phyloP scores from a whole-genome alignment of 108 stramenopile species.

The Cyclotella atomus region DNA sequence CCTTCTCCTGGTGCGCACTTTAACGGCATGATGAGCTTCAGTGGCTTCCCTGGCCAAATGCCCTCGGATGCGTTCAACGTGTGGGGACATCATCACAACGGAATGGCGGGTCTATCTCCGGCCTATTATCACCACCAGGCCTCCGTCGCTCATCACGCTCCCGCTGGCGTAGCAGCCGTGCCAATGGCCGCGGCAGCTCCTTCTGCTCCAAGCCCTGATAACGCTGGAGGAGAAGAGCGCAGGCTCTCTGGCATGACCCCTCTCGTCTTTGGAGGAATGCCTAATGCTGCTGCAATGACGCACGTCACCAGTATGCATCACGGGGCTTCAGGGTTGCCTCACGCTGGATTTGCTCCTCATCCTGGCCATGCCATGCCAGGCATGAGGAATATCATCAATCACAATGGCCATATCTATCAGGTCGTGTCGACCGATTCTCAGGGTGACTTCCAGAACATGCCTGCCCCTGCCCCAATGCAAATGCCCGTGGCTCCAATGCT shows the following conservation, averaged over 20 bases:
- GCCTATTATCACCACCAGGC: not conserved
- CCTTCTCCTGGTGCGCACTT: not conserved
- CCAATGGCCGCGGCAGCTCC: not conserved
- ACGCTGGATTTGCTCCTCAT: slow-evolving; percentile 1
- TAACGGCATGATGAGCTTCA: not conserved
- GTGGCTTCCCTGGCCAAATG: not conserved
- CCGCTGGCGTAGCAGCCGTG: not conserved
- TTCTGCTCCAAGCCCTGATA: not conserved
- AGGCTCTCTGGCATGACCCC: slow-evolving; percentile 40
- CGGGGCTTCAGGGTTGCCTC: not conserved
- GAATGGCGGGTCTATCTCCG: not conserved
- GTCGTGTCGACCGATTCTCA: slow-evolving; percentile 36
- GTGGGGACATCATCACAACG: not conserved
- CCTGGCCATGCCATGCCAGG: slow-evolving; percentile 6
- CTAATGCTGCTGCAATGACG: not conserved
- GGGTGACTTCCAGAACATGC: not conserved
- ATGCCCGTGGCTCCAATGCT: slow-evolving; percentile 1
- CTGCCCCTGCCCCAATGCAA: slow-evolving; percentile 3
- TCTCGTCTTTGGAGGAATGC: slow-evolving; percentile 18
- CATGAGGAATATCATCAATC: slow-evolving; percentile 2
- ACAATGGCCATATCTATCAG: slow-evolving; percentile 25
- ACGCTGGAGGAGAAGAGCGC: not conserved
- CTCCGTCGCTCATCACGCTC: not conserved
- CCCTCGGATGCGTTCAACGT: not conserved
- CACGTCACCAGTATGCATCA: not conserved